Base-by-base conservation (phyloP, 164 flowering plant genomes). In the grape (Vitis vinifera) region DNA sequence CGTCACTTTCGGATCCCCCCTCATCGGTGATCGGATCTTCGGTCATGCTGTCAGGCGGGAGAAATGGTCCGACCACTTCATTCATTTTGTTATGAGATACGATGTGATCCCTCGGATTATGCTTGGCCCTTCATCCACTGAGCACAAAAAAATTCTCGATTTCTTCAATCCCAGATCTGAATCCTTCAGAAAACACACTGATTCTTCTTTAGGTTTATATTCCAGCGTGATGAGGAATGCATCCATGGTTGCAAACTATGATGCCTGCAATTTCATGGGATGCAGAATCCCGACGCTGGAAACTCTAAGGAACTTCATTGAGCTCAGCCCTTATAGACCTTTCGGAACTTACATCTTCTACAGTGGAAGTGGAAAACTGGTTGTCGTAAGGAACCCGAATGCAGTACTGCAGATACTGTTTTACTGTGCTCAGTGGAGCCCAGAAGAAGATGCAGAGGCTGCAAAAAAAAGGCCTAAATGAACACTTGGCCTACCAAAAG, bases 361-460 rank as follows among this genome's bases (percentile, higher is more conserved):
- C 58, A 16, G 4, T 65, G 44, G 13, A 9, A 51, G 3, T 51
- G 57, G 44, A 44, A 49, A 16, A 3, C 4, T 52, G 29, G 57
- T 65, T 10, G 57, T 51, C 9, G 71, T 87, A 53, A 82, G 71
- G 16, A 93, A 91, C 76, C 78, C 94, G 15, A 89, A 91, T 72
- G 97, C 91, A 10, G 73, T 90, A 64, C 78, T 93, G 67, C 98
- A 93, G 66, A 19, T 90, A 9, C 52, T 91, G 62, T 88, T 90
- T 74, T 86, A 84, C 65, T 61, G 83, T 71, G 72, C 78, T 57
- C 97, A 91, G 77, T 60, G 84, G 63, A 55, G 70, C 55, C 55
- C 64, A 8, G 82, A 73, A 62, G 87, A 84, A 59, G 19, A 53
- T 29, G 17, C 50, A 15, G 73, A 75, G 9, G 66, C 79, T 58